phyloP scores from a whole-genome alignment of 2,329 filamentous ascomycete genomes.

The Fusarium cicatricum region DNA sequence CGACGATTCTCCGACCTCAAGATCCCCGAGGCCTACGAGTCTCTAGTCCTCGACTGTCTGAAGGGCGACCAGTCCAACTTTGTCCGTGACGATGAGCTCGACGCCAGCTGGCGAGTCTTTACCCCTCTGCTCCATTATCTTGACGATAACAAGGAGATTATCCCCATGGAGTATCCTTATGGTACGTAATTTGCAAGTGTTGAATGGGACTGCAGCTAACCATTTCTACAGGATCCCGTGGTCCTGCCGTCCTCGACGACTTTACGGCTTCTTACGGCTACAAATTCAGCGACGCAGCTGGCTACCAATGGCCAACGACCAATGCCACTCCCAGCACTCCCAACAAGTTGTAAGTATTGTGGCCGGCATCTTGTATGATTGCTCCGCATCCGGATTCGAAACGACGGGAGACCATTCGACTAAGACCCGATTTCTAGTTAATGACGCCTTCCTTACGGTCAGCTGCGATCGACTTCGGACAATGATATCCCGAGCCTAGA shows the following conservation, averaged over 20 bases:
- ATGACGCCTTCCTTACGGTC: slow-evolving; percentile 22
- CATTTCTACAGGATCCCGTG: slow-evolving; percentile 79
- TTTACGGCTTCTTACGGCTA: slow-evolving; percentile 98
- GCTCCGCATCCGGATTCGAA: slow-evolving; percentile 17
- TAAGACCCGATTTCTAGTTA: slow-evolving; percentile 36
- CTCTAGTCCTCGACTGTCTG: slow-evolving; percentile 92
- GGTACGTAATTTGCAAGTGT: slow-evolving; percentile 62
- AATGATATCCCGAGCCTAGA: slow-evolving; percentile 30
- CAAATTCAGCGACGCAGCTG: slow-evolving; percentile 96
- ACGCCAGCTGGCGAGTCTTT: slow-evolving; percentile 98
- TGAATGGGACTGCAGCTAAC: not conserved
- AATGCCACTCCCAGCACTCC: slow-evolving; percentile 71
- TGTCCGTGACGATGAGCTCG: slow-evolving; percentile 94
- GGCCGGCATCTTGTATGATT: slow-evolving; percentile 24
- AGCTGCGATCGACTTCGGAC: slow-evolving; percentile 33
- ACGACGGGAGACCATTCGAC: slow-evolving; percentile 11
- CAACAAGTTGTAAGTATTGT: slow-evolving; percentile 79
- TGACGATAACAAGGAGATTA: slow-evolving; percentile 99
- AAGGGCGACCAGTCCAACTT: slow-evolving; percentile 99
- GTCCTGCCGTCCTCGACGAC: slow-evolving; percentile 94
- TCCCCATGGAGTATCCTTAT: slow-evolving; percentile 99
- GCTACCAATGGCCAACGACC: slow-evolving; percentile 93
- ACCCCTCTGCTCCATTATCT: slow-evolving; percentile 97
- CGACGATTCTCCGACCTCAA: slow-evolving; percentile 98
- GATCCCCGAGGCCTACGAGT: slow-evolving; percentile 99